Evolutionary conservation across 2,329 filamentous ascomycete genomes (phyloP), one percentile per base, ranked within the genome.

Genomic region (Alternaria novae-zelandiae): DNA sequence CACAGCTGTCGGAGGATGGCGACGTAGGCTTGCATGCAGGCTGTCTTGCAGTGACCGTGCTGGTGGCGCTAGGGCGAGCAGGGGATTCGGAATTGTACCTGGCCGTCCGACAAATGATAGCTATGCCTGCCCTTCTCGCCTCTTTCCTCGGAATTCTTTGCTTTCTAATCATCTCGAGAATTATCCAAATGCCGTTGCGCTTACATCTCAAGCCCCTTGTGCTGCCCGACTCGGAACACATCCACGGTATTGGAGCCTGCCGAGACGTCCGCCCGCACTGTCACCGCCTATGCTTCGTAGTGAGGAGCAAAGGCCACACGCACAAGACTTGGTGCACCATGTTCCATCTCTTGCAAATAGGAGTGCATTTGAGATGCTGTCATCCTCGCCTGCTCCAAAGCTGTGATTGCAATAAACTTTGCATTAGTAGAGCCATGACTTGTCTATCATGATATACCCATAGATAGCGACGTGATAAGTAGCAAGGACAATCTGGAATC

Each of bases 21-120:
- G 69, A 71, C 70, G 72, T 74, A 63, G 68, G 68, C 70, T 41
- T 77, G 74, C 74, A 76, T 77, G 74, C 74, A 76, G 71, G 68
- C 68, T 66, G 69, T 67, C 65, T 63, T 62, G 60, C 59, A 55
- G 62, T 71, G 72, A 66, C 72, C 72, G 71, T 76, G 74, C 72
- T 64, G 71, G 70, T 68, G 71, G 66, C 76, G 76, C 77, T 76
- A 78, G 66, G 26, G 66, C 68, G 57, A 58, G 72, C 74, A 71
- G 64, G 65, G 74, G 74, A 77, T 78, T 74, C 73, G 74, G 75
- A 74, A 74, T 72, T 62, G 58, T 72, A 73, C 68, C 66, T 68
- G 66, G 66, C 47, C 28, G 3, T 46, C 26, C 57, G 53, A 32
- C 59, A 56, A 64, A 61, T 61, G 57, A 41, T 43, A 53, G 20